phyloP scores from a whole-genome alignment of 1,284 basidiomycete species.

The Irpex sp. region DNA sequence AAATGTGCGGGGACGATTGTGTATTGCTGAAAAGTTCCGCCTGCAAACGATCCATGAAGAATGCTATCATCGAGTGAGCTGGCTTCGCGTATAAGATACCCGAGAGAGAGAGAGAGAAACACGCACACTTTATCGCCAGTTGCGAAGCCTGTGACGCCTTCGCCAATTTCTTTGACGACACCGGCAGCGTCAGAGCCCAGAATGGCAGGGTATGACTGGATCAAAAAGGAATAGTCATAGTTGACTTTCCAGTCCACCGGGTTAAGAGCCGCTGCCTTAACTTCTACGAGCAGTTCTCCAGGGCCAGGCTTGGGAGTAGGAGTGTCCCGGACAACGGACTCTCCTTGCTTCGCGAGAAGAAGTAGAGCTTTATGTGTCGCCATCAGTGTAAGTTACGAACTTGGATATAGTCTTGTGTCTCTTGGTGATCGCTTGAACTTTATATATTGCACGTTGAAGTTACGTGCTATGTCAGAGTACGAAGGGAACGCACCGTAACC shows the following conservation, averaged over 20 bases:
- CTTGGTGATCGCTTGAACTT: no score
- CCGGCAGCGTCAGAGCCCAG: constrained; percentile 60
- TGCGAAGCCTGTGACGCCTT: constrained; percentile 43
- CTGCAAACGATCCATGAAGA: constrained; percentile 5
- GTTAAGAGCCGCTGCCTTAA: constrained; percentile 39
- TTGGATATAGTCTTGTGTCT: no score
- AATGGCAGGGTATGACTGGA: constrained; percentile 36
- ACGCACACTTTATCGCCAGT: constrained; percentile 58
- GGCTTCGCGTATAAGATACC: background rate
- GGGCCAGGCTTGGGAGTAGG: constrained; percentile 30
- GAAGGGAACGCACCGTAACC: no score
- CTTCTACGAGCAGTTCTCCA: constrained; percentile 37
- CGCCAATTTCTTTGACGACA: constrained; percentile 49
- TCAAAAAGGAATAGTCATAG: constrained; percentile 27
- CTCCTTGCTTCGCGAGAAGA: constrained; percentile 18
- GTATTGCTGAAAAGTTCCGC: constrained; percentile 23
- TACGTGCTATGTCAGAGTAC: no score
- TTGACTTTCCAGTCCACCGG: constrained; percentile 38
- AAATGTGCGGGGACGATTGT: constrained; percentile 14
- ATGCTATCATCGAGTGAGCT: constrained; percentile 16
- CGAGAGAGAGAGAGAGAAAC: background rate
- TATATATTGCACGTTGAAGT: no score
- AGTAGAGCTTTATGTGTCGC: constrained; percentile 25
- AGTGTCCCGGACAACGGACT: constrained; percentile 15
- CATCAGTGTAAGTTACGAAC: background rate